Percentiles rank a stretch among this genome's conserved stretches.
Evolutionary conservation across 2,329 filamentous ascomycete genomes (phyloP).

Genomic region (Ceratocystis diversiconidia): DNA sequence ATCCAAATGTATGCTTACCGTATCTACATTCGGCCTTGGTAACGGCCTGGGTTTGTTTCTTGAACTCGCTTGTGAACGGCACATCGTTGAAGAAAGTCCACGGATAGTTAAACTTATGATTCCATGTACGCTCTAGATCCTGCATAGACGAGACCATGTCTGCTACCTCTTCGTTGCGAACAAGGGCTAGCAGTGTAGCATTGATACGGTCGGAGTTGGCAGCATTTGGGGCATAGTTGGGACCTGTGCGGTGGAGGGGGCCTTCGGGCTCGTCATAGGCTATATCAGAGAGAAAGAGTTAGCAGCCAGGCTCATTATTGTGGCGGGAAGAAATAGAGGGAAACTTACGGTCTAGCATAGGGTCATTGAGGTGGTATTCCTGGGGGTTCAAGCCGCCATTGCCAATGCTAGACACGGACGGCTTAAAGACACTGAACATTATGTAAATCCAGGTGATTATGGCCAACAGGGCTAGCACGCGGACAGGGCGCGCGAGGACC

Average conservation of each 20-base stretch:
- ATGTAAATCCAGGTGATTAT: constrained; percentile 65
- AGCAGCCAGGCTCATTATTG: constrained; percentile 1
- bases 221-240: constrained; percentile 65
- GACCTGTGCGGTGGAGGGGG: constrained; percentile 54
- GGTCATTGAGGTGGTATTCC: constrained; percentile 60
- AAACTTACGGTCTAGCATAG: constrained; percentile 68
- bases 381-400: constrained; percentile 19
- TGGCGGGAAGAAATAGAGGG: background rate
- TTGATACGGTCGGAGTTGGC: constrained; percentile 72
- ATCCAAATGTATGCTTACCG: constrained; percentile 36
- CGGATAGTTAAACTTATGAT: constrained; percentile 97
- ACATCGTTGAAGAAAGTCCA: constrained; percentile 99
- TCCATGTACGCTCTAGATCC: constrained; percentile 91
- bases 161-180: constrained; percentile 77
- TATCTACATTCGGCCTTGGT: constrained; percentile 84
- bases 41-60: constrained; percentile 58
- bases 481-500: constrained; percentile 74
- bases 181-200: constrained; percentile 79
- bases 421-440: constrained; percentile 57
- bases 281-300: constrained; percentile 26
- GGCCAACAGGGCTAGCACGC: constrained; percentile 59
- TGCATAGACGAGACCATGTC: constrained; percentile 78
- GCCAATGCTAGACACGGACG: constrained; percentile 33
- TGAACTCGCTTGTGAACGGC: constrained; percentile 88
- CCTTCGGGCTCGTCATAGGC: constrained; percentile 75